phyloP scores from a whole-genome alignment of 1,284 basidiomycete species.

The Polyporus tsugae region DNA sequence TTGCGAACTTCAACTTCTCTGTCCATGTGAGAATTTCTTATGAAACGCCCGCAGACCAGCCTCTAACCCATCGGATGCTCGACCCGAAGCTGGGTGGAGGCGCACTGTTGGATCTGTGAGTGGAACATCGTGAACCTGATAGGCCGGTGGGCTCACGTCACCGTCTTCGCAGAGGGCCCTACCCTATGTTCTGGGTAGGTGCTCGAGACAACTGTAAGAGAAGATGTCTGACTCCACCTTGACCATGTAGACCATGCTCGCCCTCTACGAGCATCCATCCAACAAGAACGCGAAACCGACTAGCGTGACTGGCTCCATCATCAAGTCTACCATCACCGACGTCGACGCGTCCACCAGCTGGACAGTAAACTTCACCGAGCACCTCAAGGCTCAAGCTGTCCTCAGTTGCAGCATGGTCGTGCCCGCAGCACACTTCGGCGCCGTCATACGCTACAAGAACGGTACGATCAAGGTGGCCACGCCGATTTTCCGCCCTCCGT shows the following conservation, averaged over 20 bases:
- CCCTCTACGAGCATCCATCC: constrained; percentile 81
- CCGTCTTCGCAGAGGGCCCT: constrained; percentile 68
- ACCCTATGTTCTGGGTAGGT: constrained; percentile 82
- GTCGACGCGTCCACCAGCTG: constrained; percentile 86
- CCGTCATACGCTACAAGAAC: constrained; percentile 71
- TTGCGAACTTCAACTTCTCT: neutral
- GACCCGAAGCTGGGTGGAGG: constrained; percentile 88
- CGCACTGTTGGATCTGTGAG: constrained; percentile 83
- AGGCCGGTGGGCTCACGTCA: neutral
- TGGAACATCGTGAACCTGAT: constrained; percentile 9
- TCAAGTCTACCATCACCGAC: constrained; percentile 79
- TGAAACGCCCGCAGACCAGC: constrained; percentile 55
- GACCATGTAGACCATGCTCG: constrained; percentile 67
- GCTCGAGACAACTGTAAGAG: neutral
- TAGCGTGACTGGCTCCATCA: constrained; percentile 65
- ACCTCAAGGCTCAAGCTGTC: constrained; percentile 70
- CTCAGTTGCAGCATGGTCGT: constrained; percentile 70
- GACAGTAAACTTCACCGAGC: constrained; percentile 71
- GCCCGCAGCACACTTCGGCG: constrained; percentile 54
- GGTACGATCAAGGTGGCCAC: constrained; percentile 70
- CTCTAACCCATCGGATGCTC: constrained; percentile 77
- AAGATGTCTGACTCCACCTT: neutral
- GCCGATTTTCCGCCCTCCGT: constrained; percentile 70
- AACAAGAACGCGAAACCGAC: constrained; percentile 67
- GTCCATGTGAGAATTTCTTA: neutral